Base-by-base conservation (phyloP, 208 protist species). In the Leishmania aethiopica region DNA sequence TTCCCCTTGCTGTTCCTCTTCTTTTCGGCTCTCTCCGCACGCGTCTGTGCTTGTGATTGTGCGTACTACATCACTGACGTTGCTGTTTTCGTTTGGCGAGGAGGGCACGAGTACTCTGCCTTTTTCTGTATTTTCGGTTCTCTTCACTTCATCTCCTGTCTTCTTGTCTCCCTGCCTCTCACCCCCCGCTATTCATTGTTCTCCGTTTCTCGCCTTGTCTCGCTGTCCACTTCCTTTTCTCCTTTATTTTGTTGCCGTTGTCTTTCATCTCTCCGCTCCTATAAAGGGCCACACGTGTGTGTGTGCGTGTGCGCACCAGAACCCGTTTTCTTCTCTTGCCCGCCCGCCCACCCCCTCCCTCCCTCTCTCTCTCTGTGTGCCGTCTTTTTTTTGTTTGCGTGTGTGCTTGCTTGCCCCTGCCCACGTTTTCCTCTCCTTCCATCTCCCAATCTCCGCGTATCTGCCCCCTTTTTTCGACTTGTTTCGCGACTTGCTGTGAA, bases 101-200 rank as follows among this genome's bases (percentile, higher is more conserved):
- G 59, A 15, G 59, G 59, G 7, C 59, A 13, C 28, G 28, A 32
- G 22, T 37, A 64, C 15, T 47, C 76, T 76, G 17, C 28, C 69
- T 81, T 59, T 81, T 81, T 80, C 71, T 64, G 10, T 32, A 64
- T 64, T 32, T 8, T 32, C 2, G 59, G 25, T 64, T 76, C 51
- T 76, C 35, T 53, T 59, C 32, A 28, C 80, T 7, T 35, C 37
- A 28, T 71, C 42, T 22, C 77, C 55, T 76, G 70, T 72, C 7
- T 57, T 17, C 47, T 32, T 73, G 22, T 25, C 28, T 64, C 3
- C 59, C 59, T 64, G 55, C 8, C 55, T 59, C 53, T 59, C 53
- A 25, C 53, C 53, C 22, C 42, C 42, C 42, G 53, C 53, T 25
- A 25, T 59, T 59, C 22, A 17, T 62, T 13, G 5, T n/a, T 32